phyloP scores from a whole-genome alignment of 106 monocot genomes.

The Dioscorea dumetorum region DNA sequence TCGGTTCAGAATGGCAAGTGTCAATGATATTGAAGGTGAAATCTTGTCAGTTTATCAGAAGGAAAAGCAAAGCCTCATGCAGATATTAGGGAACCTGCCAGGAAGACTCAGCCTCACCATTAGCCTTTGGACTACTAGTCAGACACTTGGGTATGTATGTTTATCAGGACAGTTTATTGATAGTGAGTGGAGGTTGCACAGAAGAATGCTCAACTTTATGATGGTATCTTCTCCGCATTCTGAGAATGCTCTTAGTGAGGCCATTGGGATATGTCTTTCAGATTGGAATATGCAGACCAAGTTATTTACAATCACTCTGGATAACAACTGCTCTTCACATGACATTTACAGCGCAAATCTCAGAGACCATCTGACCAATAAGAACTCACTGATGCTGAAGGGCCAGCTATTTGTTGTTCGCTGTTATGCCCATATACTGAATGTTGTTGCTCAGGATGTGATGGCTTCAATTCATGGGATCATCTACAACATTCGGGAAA shows the following conservation, averaged over 20 bases:
- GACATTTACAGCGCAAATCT: constrained; percentile 88
- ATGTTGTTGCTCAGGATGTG: constrained; percentile 73
- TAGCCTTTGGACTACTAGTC: constrained; percentile 75
- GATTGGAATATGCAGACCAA: constrained; percentile 78
- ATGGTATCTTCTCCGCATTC: constrained; percentile 87
- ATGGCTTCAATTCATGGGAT: constrained; percentile 88
- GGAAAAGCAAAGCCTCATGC: constrained; percentile 57
- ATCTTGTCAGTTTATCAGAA: constrained; percentile 57
- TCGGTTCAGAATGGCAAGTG: constrained; percentile 54
- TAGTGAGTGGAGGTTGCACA: constrained; percentile 62
- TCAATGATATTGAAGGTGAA: constrained; percentile 47
- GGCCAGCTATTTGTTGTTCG: constrained; percentile 81
- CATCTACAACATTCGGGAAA: constrained; percentile 86
- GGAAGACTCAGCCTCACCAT: constrained; percentile 78
- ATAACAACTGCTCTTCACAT: constrained; percentile 80
- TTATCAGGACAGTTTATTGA: constrained; percentile 76
- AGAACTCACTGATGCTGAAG: constrained; percentile 68
- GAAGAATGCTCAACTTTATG: constrained; percentile 82
- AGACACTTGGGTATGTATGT: constrained; percentile 84
- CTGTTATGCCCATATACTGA: constrained; percentile 75
- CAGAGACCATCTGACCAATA: constrained; percentile 71
- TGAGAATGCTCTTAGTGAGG: constrained; percentile 83
- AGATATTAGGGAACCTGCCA: constrained; percentile 38
- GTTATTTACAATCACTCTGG: constrained; percentile 81
- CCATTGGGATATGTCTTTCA: constrained; percentile 59